Base-by-base conservation (phyloP, 108 stramenopile species). In the Hondaea fermentalgiana region DNA sequence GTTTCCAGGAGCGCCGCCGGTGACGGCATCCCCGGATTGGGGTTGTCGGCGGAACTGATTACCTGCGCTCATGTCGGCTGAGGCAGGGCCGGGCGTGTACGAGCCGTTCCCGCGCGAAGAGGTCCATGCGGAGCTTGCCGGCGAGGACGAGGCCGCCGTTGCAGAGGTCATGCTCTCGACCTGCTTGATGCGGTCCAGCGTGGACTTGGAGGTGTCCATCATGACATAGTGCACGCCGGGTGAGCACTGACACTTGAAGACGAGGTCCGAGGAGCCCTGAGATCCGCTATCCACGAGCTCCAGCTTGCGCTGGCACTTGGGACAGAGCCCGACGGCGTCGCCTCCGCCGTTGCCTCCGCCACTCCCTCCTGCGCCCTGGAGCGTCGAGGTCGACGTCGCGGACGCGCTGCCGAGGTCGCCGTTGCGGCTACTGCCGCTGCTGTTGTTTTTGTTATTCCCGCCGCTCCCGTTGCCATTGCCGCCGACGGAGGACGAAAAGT, bases 231-330 rank as follows among this genome's bases (percentile, higher is more conserved):
- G 76, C 10, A 83, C 76, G 76, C 51, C 51, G 0, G 76, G 76
- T 8, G 49, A 53, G 76, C 76, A 83, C 28, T 83, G 45, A 4
- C 76, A 83, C 25, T 53, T 83, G 51, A 21, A 53, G 23, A 83
- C 76, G 4, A 83, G 45, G 76, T 53, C 51, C 45, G 76, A 53
- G 45, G 76, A 47, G 25, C 49, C 76, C 76, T 53, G 49, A 23
- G 12, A 6, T 12, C 6, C 64, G 64, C 64, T 45, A 1, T 53
- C 49, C 4, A 83, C 76, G 25, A 53, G 49, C 76, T 25, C 10
- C 10, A 83, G 76, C 25, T 47, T 47, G 12, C 76, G 76, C 25
- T 83, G 76, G 76, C 76, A 83, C 51, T 83, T 83, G n/a, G 76
- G 76, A 23, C 76, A 83, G 42, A 69, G 64, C 64, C 64, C 25